Percentiles rank a stretch among this genome's conserved stretches.
Conservation (phyloP, 768 basidiomycete genomes). For the Russula olivacea region DNA sequence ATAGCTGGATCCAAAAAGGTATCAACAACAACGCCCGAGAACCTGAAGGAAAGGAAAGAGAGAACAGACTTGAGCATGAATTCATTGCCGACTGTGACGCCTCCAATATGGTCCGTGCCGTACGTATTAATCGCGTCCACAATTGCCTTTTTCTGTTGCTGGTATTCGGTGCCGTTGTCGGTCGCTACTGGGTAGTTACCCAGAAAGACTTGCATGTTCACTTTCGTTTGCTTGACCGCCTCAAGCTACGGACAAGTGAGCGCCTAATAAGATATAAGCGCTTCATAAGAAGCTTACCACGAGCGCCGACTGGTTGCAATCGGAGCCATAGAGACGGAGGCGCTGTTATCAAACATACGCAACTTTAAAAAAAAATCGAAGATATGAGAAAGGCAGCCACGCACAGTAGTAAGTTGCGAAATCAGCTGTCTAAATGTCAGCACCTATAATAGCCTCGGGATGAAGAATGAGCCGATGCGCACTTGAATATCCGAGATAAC, state of each 20-base stretch:
- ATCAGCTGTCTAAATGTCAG: slow-evolving; percentile 45
- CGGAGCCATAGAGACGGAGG: slow-evolving; percentile 80
- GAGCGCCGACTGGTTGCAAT: slow-evolving; percentile 76
- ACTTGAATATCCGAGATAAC: slow-evolving; percentile 73
- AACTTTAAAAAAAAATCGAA: not conserved
- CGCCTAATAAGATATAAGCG: not conserved
- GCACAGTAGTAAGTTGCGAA: slow-evolving; percentile 71
- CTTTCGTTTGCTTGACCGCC: slow-evolving; percentile 86
- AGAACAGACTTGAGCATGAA: slow-evolving; percentile 66
- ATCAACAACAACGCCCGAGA: not conserved
- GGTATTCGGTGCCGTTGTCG: slow-evolving; percentile 65
- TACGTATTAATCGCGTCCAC: slow-evolving; percentile 65
- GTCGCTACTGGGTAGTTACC: slow-evolving; percentile 61
- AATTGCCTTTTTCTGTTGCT: slow-evolving; percentile 64
- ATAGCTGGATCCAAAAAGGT: slow-evolving; percentile 40
- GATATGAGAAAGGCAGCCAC: slow-evolving; percentile 10
- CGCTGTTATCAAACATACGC: slow-evolving; percentile 35
- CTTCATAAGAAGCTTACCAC: slow-evolving; percentile 42
- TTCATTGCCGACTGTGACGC: slow-evolving; percentile 90
- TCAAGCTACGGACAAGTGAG: slow-evolving; percentile 47
- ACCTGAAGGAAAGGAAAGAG: not conserved
- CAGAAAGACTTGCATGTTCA: slow-evolving; percentile 74
- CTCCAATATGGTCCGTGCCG: slow-evolving; percentile 67
- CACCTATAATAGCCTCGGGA: not conserved
- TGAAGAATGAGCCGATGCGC: slow-evolving; percentile 13